Conservation (phyloP, 179 eudicot genomes). For the Nepenthes alata region DNA sequence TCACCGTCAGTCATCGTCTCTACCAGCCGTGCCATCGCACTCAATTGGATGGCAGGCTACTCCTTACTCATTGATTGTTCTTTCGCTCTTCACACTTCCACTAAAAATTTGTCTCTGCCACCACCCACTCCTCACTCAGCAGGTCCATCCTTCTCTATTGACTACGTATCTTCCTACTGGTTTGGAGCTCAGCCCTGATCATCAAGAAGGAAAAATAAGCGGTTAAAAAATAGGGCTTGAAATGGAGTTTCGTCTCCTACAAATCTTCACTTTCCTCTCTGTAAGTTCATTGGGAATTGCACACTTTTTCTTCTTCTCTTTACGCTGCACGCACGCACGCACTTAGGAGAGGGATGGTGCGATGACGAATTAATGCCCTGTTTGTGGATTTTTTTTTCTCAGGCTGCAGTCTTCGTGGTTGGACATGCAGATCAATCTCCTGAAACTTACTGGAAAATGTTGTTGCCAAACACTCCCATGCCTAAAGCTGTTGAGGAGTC, state of each 20-base stretch:
- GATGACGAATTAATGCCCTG: neutral
- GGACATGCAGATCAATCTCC: conserved; percentile 35
- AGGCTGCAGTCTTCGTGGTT: conserved; percentile 21
- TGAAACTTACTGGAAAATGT: conserved; percentile 42
- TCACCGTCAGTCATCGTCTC: no score
- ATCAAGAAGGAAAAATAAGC: no score
- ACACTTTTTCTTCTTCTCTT: neutral
- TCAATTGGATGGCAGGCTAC: no score
- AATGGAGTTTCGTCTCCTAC: conserved; percentile 18
- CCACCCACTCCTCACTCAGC: no score
- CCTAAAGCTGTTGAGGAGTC: conserved; percentile 38
- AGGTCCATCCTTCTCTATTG: no score
- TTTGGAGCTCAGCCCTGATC: no score
- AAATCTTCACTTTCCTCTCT: conserved; percentile 13
- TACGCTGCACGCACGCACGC: neutral
- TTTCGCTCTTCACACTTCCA: no score
- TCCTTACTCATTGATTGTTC: no score
- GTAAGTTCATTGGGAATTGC: conserved; percentile 3
- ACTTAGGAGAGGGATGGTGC: neutral
- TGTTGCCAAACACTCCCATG: conserved; percentile 54
- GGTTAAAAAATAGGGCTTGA: no score
- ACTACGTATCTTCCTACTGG: no score
- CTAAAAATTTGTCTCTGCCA: no score
- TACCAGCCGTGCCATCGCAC: no score
- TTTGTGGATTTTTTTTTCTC: neutral